Evolutionary conservation across 2,329 filamentous ascomycete species (phyloP), one percentile per base, ranked within the genome.

Genomic region (Aschersonia sp.): DNA sequence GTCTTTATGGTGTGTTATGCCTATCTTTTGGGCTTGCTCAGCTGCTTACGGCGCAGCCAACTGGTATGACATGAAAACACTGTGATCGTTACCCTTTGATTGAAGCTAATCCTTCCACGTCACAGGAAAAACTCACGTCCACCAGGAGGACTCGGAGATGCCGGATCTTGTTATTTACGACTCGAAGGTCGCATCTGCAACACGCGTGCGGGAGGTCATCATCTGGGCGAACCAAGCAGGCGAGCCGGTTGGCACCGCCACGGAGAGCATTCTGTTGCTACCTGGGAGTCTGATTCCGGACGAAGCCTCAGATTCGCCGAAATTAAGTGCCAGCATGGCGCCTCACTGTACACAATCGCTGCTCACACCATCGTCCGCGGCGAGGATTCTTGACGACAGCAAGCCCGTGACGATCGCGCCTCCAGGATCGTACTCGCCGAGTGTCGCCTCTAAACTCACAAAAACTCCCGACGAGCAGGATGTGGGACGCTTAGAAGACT

Each of bases 171-270:
- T 66, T 4, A 53, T 66, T n/a, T 62, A 63, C 4, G 61, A 66
- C 51, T 56, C 62, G 9, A 55, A 61, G 8, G 54, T 66, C 44
- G 61, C 64, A 43, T 58, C 58, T 32, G 59, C 67, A 10, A 71
- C 68, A 40, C 64, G 70, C 40, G 53, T 66, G 8, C 66, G 69
- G 5, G 65, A 73, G 49, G 66, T 74, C 45, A 69, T 79, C 31
- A 70, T 83, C 55, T 83, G 75, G 61, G 75, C 83, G 43, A 71
- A 84, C 56, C 63, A 73, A 52, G 59, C 72, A 49, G 77, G 77
- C 48, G 66, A 70, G n/a, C 65, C 70, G 3, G 53, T 79, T 50
- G 68, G 65, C 41, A 73, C 67, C 6, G 56, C 59, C 14, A 69
- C 62, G 10, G 62, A 67, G 45, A 59, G 57, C n/a, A 59, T 68